Base-by-base conservation (phyloP, 169 alveolate genomes). In the Theileria parva region DNA sequence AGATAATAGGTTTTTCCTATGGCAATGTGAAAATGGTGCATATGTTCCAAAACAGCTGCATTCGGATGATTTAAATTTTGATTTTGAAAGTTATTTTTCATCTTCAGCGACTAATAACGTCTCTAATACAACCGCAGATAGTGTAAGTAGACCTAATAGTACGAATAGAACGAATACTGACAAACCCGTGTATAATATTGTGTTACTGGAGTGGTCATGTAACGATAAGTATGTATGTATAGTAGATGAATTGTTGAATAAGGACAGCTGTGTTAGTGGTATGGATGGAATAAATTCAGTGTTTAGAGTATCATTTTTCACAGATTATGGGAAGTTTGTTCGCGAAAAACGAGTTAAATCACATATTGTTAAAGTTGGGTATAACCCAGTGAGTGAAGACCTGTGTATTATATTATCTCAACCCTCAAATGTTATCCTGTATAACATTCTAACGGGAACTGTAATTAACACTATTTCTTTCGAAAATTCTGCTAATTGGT, bases 1-100 rank as follows among this genome's bases (percentile, higher is more conserved):
- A 57, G 94, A 88, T 70, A 93, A 92, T 0, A 84, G 61, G 21
- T 32, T 84, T 39, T 81, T 72, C 80, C 65, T 89, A 27, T 88
- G 94, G 94, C 30, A 19, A n/a, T 79, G 66, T 19, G 60, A 50
- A 44, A 74, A 69, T 7, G 50, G 50, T 15, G 60, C 2, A 17
- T 64, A 7, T 21, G 28, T 17, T 7, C 21, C 50, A 19, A 64
- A 34, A 21, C 72, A 50, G 12, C 13, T 69, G 13, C 6, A 15
- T 15, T 34, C 77, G 4, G 50, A 69, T 44, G 50, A 70, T n/a
- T 17, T 69, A 55, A 37, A 37, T 37, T 37, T 37, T 37, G 48
- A 37, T 37, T 37, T 37, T 37, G 64, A 55, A 21, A 55, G 12
- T 17, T 55, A 21, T 17, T 3, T n/a, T 17, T n/a, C 5, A 17